These are phyloP conservation scores for Aquilaria yunnanensis DNA, from an alignment of 345 rosid genomes.

Conservation along the genomic window DNA sequence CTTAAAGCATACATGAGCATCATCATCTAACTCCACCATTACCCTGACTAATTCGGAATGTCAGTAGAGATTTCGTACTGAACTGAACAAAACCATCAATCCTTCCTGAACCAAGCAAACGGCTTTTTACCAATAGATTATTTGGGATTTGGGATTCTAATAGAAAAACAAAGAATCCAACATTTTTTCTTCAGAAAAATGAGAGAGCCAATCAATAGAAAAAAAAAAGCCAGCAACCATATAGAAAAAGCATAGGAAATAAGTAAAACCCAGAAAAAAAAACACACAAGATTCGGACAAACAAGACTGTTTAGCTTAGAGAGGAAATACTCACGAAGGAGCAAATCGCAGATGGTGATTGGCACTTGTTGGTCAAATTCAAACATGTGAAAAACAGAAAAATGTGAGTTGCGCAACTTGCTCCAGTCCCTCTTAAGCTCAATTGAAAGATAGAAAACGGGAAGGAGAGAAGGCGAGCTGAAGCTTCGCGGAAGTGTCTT, in stretches of 20 bases:
- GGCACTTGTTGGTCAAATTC: background rate
- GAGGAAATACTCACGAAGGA: background rate
- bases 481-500: constrained; percentile 3
- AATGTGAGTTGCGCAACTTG: too few species aligned
- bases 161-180: background rate
- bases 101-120: too few species aligned
- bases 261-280: background rate
- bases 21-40: background rate
- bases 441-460: background rate
- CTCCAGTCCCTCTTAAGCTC: background rate
- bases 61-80: too few species aligned
- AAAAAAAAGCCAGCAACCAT: background rate
- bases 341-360: background rate
- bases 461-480: constrained; percentile 9
- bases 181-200: background rate
- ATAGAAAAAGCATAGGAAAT: too few species aligned
- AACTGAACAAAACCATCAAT: too few species aligned
- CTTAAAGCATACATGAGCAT: background rate
- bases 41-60: too few species aligned
- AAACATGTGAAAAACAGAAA: too few species aligned
- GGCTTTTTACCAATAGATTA: too few species aligned
- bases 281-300: background rate
- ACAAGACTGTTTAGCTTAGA: background rate
- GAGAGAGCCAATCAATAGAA: background rate
- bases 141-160: too few species aligned